A percentile compares a stretch with the other conserved stretches of the same genome.
Conservation (phyloP, 257 asterid genomes). For the Henckelia pumila region DNA sequence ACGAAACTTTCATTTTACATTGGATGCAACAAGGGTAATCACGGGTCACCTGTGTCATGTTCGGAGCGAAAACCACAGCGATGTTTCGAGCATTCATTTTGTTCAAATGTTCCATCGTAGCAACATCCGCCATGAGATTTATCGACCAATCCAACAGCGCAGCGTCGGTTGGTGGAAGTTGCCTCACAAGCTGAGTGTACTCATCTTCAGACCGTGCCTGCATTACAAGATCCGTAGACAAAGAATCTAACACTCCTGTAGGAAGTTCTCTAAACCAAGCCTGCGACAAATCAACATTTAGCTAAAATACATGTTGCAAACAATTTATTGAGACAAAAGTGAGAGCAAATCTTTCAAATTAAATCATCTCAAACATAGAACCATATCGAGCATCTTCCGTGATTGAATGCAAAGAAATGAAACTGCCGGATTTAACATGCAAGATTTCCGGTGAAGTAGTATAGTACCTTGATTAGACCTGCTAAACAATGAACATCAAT, state of each 20-base stretch:
- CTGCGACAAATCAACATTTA: neutral
- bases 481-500: slow-evolving; percentile 46
- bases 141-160: slow-evolving; percentile 63
- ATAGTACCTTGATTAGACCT: slow-evolving; percentile 41
- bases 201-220: slow-evolving; percentile 50
- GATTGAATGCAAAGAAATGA: neutral
- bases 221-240: slow-evolving; percentile 54
- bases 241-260: slow-evolving; percentile 48
- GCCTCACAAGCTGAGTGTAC: slow-evolving; percentile 46
- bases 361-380: neutral
- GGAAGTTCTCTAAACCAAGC: slow-evolving; percentile 75
- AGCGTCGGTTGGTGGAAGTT: slow-evolving; percentile 56
- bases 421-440: neutral
- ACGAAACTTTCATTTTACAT: neutral
- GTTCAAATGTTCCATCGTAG: slow-evolving; percentile 50
- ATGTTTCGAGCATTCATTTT: slow-evolving; percentile 65
- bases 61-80: slow-evolving; percentile 68
- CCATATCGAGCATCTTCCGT: neutral
- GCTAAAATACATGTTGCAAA: neutral
- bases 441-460: slow-evolving; percentile 1
- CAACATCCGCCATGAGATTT: slow-evolving; percentile 65
- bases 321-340: neutral
- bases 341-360: neutral
- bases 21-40: neutral
- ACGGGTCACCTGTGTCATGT: slow-evolving; percentile 56